Base-by-base conservation (phyloP, 139 green algal genomes). In the Chlorella sp. region DNA sequence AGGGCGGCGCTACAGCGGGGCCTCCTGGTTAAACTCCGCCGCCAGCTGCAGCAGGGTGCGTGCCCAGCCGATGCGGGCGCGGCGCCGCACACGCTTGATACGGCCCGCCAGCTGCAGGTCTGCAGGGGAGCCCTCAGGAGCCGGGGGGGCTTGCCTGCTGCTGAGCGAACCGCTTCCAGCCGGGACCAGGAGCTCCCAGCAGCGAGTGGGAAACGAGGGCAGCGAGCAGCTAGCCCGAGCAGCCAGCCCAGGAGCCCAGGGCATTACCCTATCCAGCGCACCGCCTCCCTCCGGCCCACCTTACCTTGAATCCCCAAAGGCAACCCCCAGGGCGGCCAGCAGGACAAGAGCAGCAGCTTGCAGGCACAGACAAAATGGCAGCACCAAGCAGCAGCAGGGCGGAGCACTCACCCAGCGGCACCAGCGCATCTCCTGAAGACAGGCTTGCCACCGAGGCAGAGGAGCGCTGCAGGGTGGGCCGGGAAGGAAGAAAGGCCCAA, bases 391-490 rank as follows among this genome's bases (percentile, higher is more conserved):
- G 65, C 65, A 73, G 63, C 63, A 70, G 30, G n/a, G n/a, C 6
- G 18, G 26, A 13, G 23, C 3, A 18, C 88, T 78, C 86, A 95
- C 94, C 94, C 63, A 94, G 85, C 3, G 94, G 94, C 67, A 97
- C 94, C 64, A 96, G 87, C 6, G 93, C 90, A 47, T 95, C 91
- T 34, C 30, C 26, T 2, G 75, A 70, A 21, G 16, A 17, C 4
- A 32, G 26, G 75, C 34, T 9, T 12, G 12, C 56, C 34, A 56
- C 17, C 1, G 93, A 90, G 41, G 93, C 90, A 67, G 86, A 78
- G 57, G 57, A 84, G 78, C 87, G 88, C 12, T 92, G 92, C 44
- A 51, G 44, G 9, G 44, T 9, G 9, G 44, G 44, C 9, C 7
- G 44, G 44, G 44, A 6, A 51, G 44, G 7, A 51, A 51, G n/a